Evolutionary conservation across 805 yeast genomes (phyloP), one percentile per base, ranked within the genome.

Genomic region (Candida chilensis): DNA sequence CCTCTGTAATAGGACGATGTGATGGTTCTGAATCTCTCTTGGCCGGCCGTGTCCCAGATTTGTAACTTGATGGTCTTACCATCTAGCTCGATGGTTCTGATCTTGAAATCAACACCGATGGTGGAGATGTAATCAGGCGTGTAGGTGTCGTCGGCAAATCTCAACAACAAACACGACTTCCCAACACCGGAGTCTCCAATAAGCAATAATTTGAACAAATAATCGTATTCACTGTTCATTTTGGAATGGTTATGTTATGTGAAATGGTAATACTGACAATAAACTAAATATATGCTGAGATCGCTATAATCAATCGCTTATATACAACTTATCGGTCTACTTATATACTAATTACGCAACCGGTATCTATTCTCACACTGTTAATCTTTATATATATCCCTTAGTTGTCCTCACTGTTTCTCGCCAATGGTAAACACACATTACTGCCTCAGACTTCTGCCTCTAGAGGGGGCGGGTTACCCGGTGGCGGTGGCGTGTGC

Each of bases 1-100:
- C 98, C 98, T 57, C 98, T 81, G 68, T 90, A 90, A 65, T 90
- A 90, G 11, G 96, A 85, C 10, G 96, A 84, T 9, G 97, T 92
- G 62, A 90, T 90, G 30, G 98, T 92, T 63, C 97, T 79, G 67
- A 92, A 92, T 47, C 98, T 71, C 60, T 92, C 98, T 66, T 92
- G 98, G 28, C 98, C 98, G 9, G 97, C 98, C 33, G 98, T 92
- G 55, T 92, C 98, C 98, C 98, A 92, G 52, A 92, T 90, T 65
- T 92, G 98, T 52, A 92, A 73, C 64, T 92, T 92, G 54, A 92
- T 92, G 32, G 95, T 85, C 67, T 92, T 92, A 41, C 97, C 97
- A 47, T 92, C 96, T 37, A 92, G 69, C 54, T 92, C 97, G 33
- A 83, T 81, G 30, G 92, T 83, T 64, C 87, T 78, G 54, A 82